Evolutionary conservation across 441 rosid genomes (phyloP).

Genomic region (Euphorbia celastroides): DNA sequence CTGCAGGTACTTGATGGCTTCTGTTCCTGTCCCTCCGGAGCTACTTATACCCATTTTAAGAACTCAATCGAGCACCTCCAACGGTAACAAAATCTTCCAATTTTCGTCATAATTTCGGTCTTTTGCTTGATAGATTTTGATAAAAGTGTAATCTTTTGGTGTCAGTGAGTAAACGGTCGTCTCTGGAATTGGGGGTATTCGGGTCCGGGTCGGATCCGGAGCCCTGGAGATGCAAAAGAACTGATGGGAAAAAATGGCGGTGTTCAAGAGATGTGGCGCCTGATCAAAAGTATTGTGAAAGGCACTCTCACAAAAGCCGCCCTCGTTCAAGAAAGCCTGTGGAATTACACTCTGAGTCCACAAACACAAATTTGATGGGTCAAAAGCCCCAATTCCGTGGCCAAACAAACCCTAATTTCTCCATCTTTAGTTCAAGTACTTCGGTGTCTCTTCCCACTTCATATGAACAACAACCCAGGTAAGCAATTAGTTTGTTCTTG

Average conservation of each 20-base stretch:
- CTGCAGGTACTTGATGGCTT: slow-evolving; percentile 49
- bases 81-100: slow-evolving; percentile 18
- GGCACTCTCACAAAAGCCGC: slow-evolving; percentile 69
- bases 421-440: slow-evolving; percentile 23
- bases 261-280: slow-evolving; percentile 67
- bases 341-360: slow-evolving; percentile 24
- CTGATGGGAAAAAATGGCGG: slow-evolving; percentile 80
- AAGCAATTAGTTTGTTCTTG: slow-evolving; percentile 4
- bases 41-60: slow-evolving; percentile 37
- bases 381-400: slow-evolving; percentile 29
- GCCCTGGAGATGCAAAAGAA: slow-evolving; percentile 73
- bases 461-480: slow-evolving; percentile 56
- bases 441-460: slow-evolving; percentile 26
- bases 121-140: not conserved
- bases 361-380: slow-evolving; percentile 18
- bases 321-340: slow-evolving; percentile 85
- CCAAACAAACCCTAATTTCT: slow-evolving; percentile 24
- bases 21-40: slow-evolving; percentile 53
- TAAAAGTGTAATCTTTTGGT: not conserved
- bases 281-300: slow-evolving; percentile 64
- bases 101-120: not conserved
- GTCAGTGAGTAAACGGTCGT: slow-evolving; percentile 13
- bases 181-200: slow-evolving; percentile 21
- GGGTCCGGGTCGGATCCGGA: slow-evolving; percentile 29
- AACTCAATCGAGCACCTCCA: slow-evolving; percentile 23